Evolutionary conservation across 2,329 filamentous ascomycete species (phyloP), one percentile per base, ranked within the genome.

Genomic region (Plectosphaerella plurivora): DNA sequence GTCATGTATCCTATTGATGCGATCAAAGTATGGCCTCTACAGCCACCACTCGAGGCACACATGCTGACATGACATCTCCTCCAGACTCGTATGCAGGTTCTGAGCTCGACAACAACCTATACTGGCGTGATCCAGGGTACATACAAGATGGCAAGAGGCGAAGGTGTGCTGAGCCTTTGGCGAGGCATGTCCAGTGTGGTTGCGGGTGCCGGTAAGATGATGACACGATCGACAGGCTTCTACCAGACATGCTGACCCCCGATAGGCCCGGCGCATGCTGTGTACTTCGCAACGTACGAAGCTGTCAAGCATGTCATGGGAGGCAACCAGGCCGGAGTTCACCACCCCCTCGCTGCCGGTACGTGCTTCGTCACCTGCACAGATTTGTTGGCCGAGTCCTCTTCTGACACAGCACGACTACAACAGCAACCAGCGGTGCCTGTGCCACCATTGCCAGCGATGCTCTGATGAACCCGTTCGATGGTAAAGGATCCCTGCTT

Each of bases 1-100:
- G 92, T 96, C 64, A 97, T 99, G 94, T 99, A 99, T 68, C 94
- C 94, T 18, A 89, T 99, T 67, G 94, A 99, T 75, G 84, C 96
- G 61, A 88, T 99, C 68, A 99, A 99, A 88, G 94, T 97, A 61
- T 59, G 69, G 10, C 8, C 2, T 33, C 4, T 45, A 44, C n/a
- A 44, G 18, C 16, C 41, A 7, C 16, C n/a, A 12, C 11, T 45
- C 28, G 9, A 12, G 8, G 46, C 22, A 45, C n/a, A 39, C 45
- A 37, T 33, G 37, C 24, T 39, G 41, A 47, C 46, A 37, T 56
- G 63, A 49, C 62, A 55, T 52, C 56, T 57, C 50, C 55, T 52
- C 51, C 66, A 97, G 94, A 99, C 94, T 45, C 89, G 94, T 69
- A 97, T 97, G 92, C 94, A 99, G 78, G 87, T 99, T 63, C 77